A percentile compares a stretch with the other conserved stretches of the same genome.
Evolutionary conservation across 2,329 filamentous ascomycete genomes (phyloP).

Genomic region (Chalara sp.): DNA sequence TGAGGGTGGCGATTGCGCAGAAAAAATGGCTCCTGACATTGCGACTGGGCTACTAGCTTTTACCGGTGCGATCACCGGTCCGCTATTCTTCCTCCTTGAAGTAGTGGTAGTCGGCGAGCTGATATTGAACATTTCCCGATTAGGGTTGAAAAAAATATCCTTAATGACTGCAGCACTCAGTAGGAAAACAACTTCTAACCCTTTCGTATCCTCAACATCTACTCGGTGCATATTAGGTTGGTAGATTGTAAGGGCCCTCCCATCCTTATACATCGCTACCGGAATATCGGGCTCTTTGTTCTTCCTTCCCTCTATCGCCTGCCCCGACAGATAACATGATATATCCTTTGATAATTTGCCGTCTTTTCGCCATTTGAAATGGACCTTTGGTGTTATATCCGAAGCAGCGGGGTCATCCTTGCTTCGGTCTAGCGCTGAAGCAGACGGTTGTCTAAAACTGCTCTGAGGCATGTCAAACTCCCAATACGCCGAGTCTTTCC

Average conservation of each 20-base stretch:
- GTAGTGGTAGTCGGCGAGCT: constrained; percentile 33
- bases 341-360: constrained; percentile 80
- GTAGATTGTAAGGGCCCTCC: constrained; percentile 74
- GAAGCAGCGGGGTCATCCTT: constrained; percentile 49
- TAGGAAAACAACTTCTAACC: constrained; percentile 75
- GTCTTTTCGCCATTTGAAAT: constrained; percentile 87
- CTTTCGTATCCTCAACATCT: constrained; percentile 90
- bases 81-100: constrained; percentile 23
- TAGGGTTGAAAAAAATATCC: constrained; percentile 57
- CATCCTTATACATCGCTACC: constrained; percentile 74
- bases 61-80: constrained; percentile 15
- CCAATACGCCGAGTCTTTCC: constrained; percentile 76
- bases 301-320: constrained; percentile 65
- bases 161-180: constrained; percentile 57
- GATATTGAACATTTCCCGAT: constrained; percentile 75
- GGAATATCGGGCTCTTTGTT: constrained; percentile 93
- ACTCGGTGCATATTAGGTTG: constrained; percentile 87
- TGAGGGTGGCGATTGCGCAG: constrained; percentile 4
- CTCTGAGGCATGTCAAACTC: constrained; percentile 88
- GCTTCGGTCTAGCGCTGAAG: constrained; percentile 70
- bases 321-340: constrained; percentile 80
- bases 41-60: constrained; percentile 13
- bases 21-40: constrained; percentile 21
- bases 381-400: constrained; percentile 63
- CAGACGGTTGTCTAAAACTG: constrained; percentile 74